Percentiles rank a stretch among this genome's conserved stretches.
Conservation (phyloP, 306 rosid species). For the Benincasa hispida region DNA sequence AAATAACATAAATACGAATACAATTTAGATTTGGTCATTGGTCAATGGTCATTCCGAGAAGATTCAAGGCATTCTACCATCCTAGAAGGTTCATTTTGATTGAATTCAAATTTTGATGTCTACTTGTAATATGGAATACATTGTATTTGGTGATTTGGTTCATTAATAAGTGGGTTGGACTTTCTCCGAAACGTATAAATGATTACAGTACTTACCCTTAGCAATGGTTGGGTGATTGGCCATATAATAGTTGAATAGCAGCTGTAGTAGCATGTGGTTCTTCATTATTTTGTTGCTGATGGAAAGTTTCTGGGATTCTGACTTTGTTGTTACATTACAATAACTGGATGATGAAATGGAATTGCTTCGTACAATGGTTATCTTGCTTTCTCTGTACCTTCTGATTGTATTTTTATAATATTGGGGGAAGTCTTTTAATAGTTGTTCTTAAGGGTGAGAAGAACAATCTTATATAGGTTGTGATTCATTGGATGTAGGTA, state of each 20-base stretch:
- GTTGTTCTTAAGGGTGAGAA: background rate
- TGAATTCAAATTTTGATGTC: background rate
- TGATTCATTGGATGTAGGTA: constrained; percentile 44
- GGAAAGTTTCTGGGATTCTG: background rate
- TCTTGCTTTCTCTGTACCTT: background rate
- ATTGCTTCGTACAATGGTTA: background rate
- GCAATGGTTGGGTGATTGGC: background rate
- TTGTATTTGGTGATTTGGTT: background rate
- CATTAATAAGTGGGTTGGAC: background rate
- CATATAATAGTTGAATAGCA: background rate
- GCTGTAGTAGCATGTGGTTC: background rate
- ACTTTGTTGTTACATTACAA: background rate
- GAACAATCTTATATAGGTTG: background rate
- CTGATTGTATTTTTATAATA: background rate
- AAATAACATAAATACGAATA: too few species aligned
- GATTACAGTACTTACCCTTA: too few species aligned
- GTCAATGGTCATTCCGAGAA: too few species aligned
- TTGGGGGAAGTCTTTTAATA: background rate
- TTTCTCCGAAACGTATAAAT: too few species aligned
- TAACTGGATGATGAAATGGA: background rate
- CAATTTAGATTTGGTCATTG: too few species aligned
- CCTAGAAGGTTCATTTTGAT: background rate
- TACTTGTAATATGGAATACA: background rate
- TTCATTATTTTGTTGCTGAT: background rate
- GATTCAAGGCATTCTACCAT: too few species aligned